Percentiles rank a stretch among this genome's conserved stretches.
Evolutionary conservation across 345 rosid species (phyloP).

Genomic region (Carallia pectinifolia): DNA sequence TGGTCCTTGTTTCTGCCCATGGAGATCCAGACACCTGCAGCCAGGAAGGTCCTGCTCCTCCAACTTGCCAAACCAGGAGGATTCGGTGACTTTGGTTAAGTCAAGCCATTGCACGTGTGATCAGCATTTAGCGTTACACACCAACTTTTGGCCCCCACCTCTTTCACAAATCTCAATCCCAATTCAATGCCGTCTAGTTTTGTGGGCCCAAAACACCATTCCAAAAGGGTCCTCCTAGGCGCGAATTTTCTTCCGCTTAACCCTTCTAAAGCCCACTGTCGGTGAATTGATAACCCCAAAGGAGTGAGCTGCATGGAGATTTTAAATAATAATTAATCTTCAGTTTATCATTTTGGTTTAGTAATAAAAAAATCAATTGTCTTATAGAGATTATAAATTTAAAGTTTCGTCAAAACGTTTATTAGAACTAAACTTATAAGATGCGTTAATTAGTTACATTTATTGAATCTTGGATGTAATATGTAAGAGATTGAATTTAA

Average conservation of each 20-base stretch:
- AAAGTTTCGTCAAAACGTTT: no score
- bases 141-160: neutral
- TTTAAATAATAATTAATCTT: neutral
- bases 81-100: neutral
- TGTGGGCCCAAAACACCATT: conserved; percentile 26
- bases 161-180: conserved; percentile 20
- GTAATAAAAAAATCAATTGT: no score
- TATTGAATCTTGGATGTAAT: no score
- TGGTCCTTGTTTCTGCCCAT: neutral
- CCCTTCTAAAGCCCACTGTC: conserved; percentile 27
- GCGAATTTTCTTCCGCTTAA: neutral
- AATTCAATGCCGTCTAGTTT: conserved; percentile 11
- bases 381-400: no score
- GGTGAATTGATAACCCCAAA: conserved; percentile 20
- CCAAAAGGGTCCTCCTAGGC: neutral
- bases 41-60: conserved; percentile 16
- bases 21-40: neutral
- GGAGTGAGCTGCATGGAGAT: neutral
- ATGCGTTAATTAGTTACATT: no score
- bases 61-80: conserved; percentile 13
- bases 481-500: no score
- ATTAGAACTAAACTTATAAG: no score
- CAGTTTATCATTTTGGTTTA: no score
- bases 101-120: conserved; percentile 37
- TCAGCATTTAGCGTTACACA: conserved; percentile 5